phyloP scores from a whole-genome alignment of 2,329 filamentous ascomycete genomes.

The Beauveria caledonica region DNA sequence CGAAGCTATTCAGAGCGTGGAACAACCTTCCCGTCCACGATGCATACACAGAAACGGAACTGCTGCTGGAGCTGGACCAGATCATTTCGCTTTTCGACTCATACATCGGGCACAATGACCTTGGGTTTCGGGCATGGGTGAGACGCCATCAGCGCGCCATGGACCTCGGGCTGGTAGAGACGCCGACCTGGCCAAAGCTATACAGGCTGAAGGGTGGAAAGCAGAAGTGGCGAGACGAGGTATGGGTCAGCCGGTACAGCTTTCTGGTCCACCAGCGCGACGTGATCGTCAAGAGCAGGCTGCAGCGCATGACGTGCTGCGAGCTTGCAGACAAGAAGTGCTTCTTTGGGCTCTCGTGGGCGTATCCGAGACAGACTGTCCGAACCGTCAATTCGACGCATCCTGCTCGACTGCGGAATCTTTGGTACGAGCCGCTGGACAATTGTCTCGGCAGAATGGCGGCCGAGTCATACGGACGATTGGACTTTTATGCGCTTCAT shows the following conservation, averaged over 20 bases:
- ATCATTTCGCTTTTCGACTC: slow-evolving; percentile 18
- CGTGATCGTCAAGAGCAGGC: slow-evolving; percentile 11
- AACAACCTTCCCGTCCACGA: slow-evolving; percentile 5
- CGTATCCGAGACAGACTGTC: slow-evolving; percentile 1
- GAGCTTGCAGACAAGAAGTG: neutral
- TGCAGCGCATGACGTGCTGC: neutral
- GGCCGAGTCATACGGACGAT: neutral
- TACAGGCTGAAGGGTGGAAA: neutral
- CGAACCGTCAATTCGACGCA: neutral
- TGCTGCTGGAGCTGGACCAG: slow-evolving; percentile 16
- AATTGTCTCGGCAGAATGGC: slow-evolving; percentile 11
- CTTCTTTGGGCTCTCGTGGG: slow-evolving; percentile 4
- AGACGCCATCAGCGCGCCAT: slow-evolving; percentile 19
- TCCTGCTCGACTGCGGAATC: slow-evolving; percentile 9
- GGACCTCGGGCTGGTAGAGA: slow-evolving; percentile 11
- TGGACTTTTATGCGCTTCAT: neutral
- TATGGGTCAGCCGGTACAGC: slow-evolving; percentile 17
- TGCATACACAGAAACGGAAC: slow-evolving; percentile 1
- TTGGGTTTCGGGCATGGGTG: slow-evolving; percentile 17
- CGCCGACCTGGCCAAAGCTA: slow-evolving; percentile 14
- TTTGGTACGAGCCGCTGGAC: slow-evolving; percentile 14
- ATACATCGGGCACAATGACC: slow-evolving; percentile 17
- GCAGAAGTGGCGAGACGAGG: slow-evolving; percentile 14
- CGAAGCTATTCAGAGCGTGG: slow-evolving; percentile 10
- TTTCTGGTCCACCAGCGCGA: slow-evolving; percentile 18